phyloP scores from a whole-genome alignment of 2,329 filamentous ascomycete species.

The Epichloe gansuensis region DNA sequence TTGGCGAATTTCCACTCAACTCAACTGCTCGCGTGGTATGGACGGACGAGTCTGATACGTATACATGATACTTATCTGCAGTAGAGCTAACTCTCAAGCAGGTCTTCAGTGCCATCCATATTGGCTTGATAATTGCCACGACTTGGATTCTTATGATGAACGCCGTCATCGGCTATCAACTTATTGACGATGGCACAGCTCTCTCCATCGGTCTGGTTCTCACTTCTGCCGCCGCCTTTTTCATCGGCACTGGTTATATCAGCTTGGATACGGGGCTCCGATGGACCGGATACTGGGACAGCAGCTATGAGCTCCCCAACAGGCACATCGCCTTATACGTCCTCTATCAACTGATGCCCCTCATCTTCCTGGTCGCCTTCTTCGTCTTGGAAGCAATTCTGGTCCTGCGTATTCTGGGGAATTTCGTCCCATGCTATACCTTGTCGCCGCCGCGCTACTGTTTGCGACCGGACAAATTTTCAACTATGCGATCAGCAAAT shows the following conservation, averaged over 20 bases:
- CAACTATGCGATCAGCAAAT: slow-evolving; percentile 83
- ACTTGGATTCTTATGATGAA: slow-evolving; percentile 89
- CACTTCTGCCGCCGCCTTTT: slow-evolving; percentile 56
- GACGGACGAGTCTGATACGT: slow-evolving; percentile 7
- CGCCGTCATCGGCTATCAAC: slow-evolving; percentile 81
- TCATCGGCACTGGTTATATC: slow-evolving; percentile 90
- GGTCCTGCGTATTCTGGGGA: slow-evolving; percentile 83
- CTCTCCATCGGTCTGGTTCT: slow-evolving; percentile 68
- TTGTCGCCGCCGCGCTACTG: slow-evolving; percentile 59
- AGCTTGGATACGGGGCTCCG: slow-evolving; percentile 82
- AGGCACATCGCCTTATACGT: slow-evolving; percentile 83
- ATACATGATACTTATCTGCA: neutral
- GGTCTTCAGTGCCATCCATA: slow-evolving; percentile 82
- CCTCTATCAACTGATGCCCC: slow-evolving; percentile 78
- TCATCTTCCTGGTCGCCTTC: slow-evolving; percentile 81
- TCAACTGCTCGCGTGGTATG: slow-evolving; percentile 59
- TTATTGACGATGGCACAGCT: slow-evolving; percentile 85
- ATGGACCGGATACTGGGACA: slow-evolving; percentile 71
- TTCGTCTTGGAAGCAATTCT: slow-evolving; percentile 74
- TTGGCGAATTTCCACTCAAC: slow-evolving; percentile 75
- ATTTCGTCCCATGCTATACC: slow-evolving; percentile 82
- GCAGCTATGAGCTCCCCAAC: slow-evolving; percentile 45
- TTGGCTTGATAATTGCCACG: slow-evolving; percentile 79
- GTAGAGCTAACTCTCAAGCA: slow-evolving; percentile 49
- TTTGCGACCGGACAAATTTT: slow-evolving; percentile 93